Base-by-base conservation (phyloP, 805 yeast genomes). In the Candida corydali region DNA sequence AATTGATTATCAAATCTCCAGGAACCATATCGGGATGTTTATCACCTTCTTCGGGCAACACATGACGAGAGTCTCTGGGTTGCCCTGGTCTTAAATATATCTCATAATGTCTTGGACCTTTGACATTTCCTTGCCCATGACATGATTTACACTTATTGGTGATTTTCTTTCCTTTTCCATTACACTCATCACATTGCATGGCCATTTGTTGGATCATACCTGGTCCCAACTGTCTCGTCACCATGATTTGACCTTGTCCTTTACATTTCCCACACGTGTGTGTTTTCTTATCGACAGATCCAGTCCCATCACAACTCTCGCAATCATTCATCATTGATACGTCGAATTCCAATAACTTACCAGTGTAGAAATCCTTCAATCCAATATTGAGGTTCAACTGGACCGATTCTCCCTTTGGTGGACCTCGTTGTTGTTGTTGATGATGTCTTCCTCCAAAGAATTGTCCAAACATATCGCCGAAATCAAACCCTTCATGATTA, bases 121-220 rank as follows among this genome's bases (percentile, higher is more conserved):
- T 62, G 12, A 64, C 69, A 3, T 84, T 82, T 17, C 87, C 82
- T 3, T 61, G 43, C 2, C 98, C 98, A 9, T 68, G 57, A 60
- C 98, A 93, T 23, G 55, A 60, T 12, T 66, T 54, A 66, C 98
- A 93, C 29, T 70, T 70, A 45, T 82, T 66, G 32, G 73, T 65
- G 27, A 86, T 81, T 6, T 69, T 61, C 38, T 76, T 65, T 9
- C 98, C 98, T 29, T 70, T 63, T 24, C 98, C 98, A 8, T 65
- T 62, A 69, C 98, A 93, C 35, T 65, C 62, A 37, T 83, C 87
- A 71, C 98, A 93, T 3, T 72, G 69, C 29, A 79, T 73, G 55
- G 86, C 91, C 48, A 89, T 71, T 43, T 81, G 84, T 60, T 93
- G 98, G 43, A 86, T 65, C 87, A 93, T 86, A 6, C 89, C 89